A percentile compares a stretch with the other conserved stretches of the same genome.
Evolutionary conservation across 345 rosid genomes (phyloP).

Genomic region (Raphanus raphanistrum): DNA sequence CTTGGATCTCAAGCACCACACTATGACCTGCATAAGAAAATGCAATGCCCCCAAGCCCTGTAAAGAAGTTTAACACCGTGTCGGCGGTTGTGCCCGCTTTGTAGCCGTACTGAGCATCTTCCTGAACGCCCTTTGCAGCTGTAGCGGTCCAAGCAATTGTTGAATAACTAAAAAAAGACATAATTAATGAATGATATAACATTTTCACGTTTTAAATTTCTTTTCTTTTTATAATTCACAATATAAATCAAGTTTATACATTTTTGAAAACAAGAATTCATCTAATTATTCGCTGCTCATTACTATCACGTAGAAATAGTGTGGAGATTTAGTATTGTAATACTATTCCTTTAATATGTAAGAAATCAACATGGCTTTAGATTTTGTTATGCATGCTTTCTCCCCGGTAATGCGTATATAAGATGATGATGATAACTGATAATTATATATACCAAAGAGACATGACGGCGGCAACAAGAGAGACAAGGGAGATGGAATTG

Average conservation of each 20-base stretch:
- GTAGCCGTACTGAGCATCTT: slow-evolving; percentile 42
- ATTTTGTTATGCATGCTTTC: not conserved
- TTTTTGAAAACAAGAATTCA: not conserved
- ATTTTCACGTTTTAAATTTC: not conserved
- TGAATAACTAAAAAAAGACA: slow-evolving; percentile 45
- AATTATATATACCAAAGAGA: slow-evolving; percentile 47
- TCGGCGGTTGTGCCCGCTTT: slow-evolving; percentile 42
- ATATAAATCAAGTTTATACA: not conserved
- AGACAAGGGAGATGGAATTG: slow-evolving; percentile 56
- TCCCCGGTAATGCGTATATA: not conserved
- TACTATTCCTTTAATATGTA: not conserved
- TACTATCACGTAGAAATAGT: not conserved
- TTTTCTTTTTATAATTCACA: not conserved
- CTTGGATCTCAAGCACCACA: slow-evolving; percentile 74
- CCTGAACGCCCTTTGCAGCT: slow-evolving; percentile 42
- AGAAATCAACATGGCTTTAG: not conserved
- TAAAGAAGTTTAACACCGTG: slow-evolving; percentile 44
- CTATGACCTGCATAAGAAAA: slow-evolving; percentile 71
- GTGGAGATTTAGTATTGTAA: not conserved
- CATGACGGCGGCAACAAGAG: slow-evolving; percentile 65
- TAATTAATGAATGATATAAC: not conserved
- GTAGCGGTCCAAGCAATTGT: slow-evolving; percentile 65
- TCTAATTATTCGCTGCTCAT: not conserved
- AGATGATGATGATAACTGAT: not conserved
- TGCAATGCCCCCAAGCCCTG: slow-evolving; percentile 64